Base-by-base conservation (phyloP, 768 basidiomycete genomes). In the Cystofilobasidium ferigula region DNA sequence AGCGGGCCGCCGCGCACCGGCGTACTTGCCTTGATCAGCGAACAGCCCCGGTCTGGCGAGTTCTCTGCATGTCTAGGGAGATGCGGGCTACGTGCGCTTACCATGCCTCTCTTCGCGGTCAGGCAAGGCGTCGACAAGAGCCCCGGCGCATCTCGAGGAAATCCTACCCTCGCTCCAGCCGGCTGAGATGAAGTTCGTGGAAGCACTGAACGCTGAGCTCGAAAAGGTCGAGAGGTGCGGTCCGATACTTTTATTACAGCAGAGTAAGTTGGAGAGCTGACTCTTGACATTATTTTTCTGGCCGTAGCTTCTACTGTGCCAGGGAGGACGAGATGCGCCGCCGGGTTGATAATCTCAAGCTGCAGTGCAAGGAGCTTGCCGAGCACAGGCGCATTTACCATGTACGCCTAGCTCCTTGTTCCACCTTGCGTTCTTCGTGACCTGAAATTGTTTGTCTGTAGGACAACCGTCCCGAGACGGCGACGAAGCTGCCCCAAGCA, bases 201-300 rank as follows among this genome's bases (percentile, higher is more conserved):
- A 82, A 2, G 79, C 83, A 28, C 79, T 97, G 9, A 88, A 95
- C 70, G 73, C 73, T 0, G 86, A 99, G 73, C 78, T 97, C 2
- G 83, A 86, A 26, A 95, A 94, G 74, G 83, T 97, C 16, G 88
- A 88, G 67, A 76, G 78, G 0, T 99, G 40, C 12, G 58, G 40
- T 3, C 40, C 14, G 14, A 3, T 18, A 10, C 40, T 18, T 54
- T 3, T 22, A 7, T n/a, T 28, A 3, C 26, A 3, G 18, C 6
- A 3, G 18, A 14, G 51, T 54, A 12, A 58, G 43, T 48, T 42
- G 5, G 24, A 35, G 26, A 20, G 30, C 24, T 9, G 2, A 30
- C 10, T 42, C 8, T 24, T 18, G 5, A n/a, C 20, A 30, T 20
- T 48, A 9, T 3, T 24, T 35, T 58, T 2, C 14, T 32, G 14